Evolutionary conservation across 352 stramenopile species (phyloP).

Genomic region (Peronospora destructor): DNA sequence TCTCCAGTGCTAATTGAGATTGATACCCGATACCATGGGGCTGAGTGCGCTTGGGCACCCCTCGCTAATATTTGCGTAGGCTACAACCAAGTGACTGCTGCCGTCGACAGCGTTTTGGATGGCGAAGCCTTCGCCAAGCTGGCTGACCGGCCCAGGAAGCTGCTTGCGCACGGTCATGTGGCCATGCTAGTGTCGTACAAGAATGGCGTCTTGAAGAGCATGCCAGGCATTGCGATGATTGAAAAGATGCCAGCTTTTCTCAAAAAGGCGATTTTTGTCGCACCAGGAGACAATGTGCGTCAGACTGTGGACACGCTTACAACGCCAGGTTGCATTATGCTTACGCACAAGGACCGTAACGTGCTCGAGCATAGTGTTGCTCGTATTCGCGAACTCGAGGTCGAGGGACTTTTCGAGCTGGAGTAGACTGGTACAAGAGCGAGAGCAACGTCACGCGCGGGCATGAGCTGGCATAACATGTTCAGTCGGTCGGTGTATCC

Average conservation of each 20-base stretch:
- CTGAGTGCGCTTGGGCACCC: constrained; percentile 90
- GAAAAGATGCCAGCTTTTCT: constrained; percentile 89
- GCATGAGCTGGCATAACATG: constrained; percentile 2
- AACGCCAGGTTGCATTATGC: constrained; percentile 91
- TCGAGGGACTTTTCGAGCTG: constrained; percentile 68
- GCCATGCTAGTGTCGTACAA: constrained; percentile 91
- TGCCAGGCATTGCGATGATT: constrained; percentile 87
- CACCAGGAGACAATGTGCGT: constrained; percentile 72
- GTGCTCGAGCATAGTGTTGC: constrained; percentile 84
- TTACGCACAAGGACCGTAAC: constrained; percentile 85
- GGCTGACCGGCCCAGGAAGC: constrained; percentile 49
- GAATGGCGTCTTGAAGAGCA: constrained; percentile 87
- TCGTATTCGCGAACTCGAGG: constrained; percentile 84
- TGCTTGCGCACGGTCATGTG: constrained; percentile 86
- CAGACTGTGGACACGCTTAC: constrained; percentile 94
- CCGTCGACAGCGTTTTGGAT: constrained; percentile 80
- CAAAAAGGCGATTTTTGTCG: constrained; percentile 86
- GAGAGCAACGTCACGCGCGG: constrained; percentile 9
- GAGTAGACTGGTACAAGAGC: constrained; percentile 32
- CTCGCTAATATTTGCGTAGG: constrained; percentile 88
- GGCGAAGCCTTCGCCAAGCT: constrained; percentile 51
- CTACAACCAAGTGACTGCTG: constrained; percentile 91
- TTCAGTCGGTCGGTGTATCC: constrained; percentile 5
- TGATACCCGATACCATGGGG: constrained; percentile 92
- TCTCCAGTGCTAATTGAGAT: constrained; percentile 93